Evolutionary conservation across 2,329 filamentous ascomycete genomes (phyloP).

Genomic region (Metarhizium brunneum): DNA sequence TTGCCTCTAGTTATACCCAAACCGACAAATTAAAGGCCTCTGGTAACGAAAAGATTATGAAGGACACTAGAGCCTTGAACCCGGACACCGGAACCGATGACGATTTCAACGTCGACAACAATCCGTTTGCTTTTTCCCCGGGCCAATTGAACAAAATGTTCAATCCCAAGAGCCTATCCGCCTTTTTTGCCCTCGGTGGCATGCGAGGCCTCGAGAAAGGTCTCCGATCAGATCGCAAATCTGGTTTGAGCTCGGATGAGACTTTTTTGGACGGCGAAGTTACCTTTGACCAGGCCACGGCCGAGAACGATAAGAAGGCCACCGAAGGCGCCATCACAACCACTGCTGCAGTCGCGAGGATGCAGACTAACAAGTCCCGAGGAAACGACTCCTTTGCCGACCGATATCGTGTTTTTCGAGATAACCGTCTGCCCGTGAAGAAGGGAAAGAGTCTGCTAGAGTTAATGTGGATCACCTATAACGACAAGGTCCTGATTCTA

Average conservation of each 20-base stretch:
- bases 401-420: constrained; percentile 59
- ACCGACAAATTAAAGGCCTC: constrained; percentile 29
- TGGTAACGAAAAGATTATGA: constrained; percentile 48
- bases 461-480: constrained; percentile 75
- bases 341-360: constrained; percentile 1
- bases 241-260: constrained; percentile 74
- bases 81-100: constrained; percentile 68
- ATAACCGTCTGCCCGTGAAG: constrained; percentile 65
- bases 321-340: constrained; percentile 18
- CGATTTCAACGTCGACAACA: constrained; percentile 68
- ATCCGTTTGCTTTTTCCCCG: constrained; percentile 77
- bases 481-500: constrained; percentile 71
- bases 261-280: constrained; percentile 53
- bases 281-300: constrained; percentile 61
- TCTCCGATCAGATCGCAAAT: constrained; percentile 59
- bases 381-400: constrained; percentile 41
- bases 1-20: constrained; percentile 33
- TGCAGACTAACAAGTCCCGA: constrained; percentile 5
- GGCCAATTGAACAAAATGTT: constrained; percentile 81
- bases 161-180: constrained; percentile 78
- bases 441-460: constrained; percentile 65
- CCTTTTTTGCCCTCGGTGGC: constrained; percentile 74
- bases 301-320: constrained; percentile 22
- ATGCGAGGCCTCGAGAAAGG: constrained; percentile 70
- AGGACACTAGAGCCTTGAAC: constrained; percentile 58